phyloP scores from a whole-genome alignment of 768 basidiomycete genomes.

The Pisolithus microcarpus region DNA sequence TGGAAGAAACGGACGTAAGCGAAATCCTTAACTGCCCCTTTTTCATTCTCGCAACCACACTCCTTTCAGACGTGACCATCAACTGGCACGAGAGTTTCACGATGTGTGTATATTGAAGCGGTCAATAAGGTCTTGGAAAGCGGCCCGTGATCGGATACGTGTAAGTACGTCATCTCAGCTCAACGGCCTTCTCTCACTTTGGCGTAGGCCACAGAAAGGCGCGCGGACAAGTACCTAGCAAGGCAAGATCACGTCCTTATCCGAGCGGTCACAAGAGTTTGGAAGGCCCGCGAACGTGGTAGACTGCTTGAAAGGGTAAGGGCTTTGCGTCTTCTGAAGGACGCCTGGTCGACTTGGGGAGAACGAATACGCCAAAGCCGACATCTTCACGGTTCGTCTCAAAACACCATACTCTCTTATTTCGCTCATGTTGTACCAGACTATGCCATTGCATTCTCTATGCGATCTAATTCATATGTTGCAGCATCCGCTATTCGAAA shows the following conservation, averaged over 20 bases:
- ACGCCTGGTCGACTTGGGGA: slow-evolving; percentile 46
- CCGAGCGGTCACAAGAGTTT: slow-evolving; percentile 52
- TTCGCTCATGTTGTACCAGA: slow-evolving; percentile 27
- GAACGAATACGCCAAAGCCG: slow-evolving; percentile 33
- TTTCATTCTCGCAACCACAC: slow-evolving; percentile 2
- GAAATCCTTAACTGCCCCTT: slow-evolving; percentile 1
- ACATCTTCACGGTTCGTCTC: slow-evolving; percentile 39
- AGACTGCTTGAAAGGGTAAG: slow-evolving; percentile 49
- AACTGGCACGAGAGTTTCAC: slow-evolving; percentile 38
- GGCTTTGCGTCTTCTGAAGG: slow-evolving; percentile 37
- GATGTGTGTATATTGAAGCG: slow-evolving; percentile 38
- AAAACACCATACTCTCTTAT: not conserved
- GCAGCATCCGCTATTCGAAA: slow-evolving; percentile 31
- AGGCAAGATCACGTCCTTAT: slow-evolving; percentile 54
- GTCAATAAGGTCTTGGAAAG: slow-evolving; percentile 50
- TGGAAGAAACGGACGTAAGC: slow-evolving; percentile 60
- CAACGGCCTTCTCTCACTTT: slow-evolving; percentile 7
- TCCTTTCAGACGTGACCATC: slow-evolving; percentile 36
- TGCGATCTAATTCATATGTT: slow-evolving; percentile 36
- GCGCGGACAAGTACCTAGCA: slow-evolving; percentile 48
- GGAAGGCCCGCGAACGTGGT: slow-evolving; percentile 64
- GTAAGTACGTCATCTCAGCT: slow-evolving; percentile 29
- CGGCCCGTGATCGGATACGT: slow-evolving; percentile 40
- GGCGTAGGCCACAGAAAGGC: slow-evolving; percentile 47
- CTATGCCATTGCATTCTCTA: slow-evolving; percentile 43